These are phyloP conservation scores for Phytophthora lateralis DNA, from an alignment of 352 stramenopile genomes.

Conservation along the genomic window DNA sequence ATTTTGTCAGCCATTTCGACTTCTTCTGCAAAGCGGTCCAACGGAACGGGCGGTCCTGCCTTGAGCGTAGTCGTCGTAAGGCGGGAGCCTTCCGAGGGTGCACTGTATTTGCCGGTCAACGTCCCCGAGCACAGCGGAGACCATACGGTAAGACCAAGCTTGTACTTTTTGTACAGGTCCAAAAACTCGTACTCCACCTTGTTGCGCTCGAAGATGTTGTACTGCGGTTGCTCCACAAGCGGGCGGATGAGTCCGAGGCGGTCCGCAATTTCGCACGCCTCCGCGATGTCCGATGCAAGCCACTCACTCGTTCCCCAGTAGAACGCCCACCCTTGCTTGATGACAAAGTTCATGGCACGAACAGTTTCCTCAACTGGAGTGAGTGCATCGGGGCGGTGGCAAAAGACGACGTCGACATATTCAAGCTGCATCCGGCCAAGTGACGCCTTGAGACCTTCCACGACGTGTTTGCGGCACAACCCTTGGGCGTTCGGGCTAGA, in stretches of 20 bases:
- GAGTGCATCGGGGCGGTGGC: constrained; percentile 51
- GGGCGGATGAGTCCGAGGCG: constrained; percentile 41
- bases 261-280: constrained; percentile 47
- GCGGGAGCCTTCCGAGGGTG: constrained; percentile 32
- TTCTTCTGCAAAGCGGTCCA: constrained; percentile 19
- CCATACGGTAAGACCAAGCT: constrained; percentile 25
- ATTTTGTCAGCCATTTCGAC: constrained; percentile 34
- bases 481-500: constrained; percentile 27
- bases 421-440: constrained; percentile 43
- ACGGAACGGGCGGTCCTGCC: constrained; percentile 42
- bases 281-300: constrained; percentile 54
- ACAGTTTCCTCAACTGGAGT: constrained; percentile 66
- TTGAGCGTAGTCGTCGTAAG: constrained; percentile 22
- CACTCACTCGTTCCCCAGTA: constrained; percentile 65
- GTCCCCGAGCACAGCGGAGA: constrained; percentile 41
- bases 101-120: constrained; percentile 55
- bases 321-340: constrained; percentile 56
- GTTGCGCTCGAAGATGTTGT: constrained; percentile 45
- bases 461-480: constrained; percentile 45
- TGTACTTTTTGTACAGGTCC: constrained; percentile 19
- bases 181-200: constrained; percentile 8
- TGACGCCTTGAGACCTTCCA: constrained; percentile 45
- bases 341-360: constrained; percentile 62
- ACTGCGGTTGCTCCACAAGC: constrained; percentile 62
- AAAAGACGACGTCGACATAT: constrained; percentile 62